Conservation (phyloP, 257 asterid genomes). For the Solanum ossicruentum region DNA sequence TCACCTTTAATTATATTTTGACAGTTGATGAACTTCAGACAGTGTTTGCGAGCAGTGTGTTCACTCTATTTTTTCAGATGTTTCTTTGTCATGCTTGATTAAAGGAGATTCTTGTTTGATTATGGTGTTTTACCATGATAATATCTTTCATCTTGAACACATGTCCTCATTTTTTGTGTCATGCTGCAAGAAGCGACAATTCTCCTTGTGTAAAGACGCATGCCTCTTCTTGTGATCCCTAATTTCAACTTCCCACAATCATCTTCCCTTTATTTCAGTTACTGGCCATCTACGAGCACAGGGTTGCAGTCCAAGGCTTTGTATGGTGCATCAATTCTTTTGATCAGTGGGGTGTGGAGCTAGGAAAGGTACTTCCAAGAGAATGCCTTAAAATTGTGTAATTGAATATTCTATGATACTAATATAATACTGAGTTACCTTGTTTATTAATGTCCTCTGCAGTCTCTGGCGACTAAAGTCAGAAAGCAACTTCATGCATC, state of each 20-base stretch:
- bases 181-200: neutral
- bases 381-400: neutral
- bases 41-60: neutral
- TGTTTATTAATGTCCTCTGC: slow-evolving; percentile 5
- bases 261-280: slow-evolving; percentile 39
- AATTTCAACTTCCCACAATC: neutral
- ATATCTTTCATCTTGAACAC: neutral
- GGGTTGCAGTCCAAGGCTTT: slow-evolving; percentile 94
- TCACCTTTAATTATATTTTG: neutral
- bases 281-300: slow-evolving; percentile 90
- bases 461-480: slow-evolving; percentile 94
- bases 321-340: slow-evolving; percentile 96
- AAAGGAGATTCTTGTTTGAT: neutral
- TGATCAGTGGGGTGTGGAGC: slow-evolving; percentile 99
- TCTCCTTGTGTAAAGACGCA: neutral
- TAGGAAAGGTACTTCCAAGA: slow-evolving; percentile 64
- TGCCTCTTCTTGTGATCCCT: neutral
- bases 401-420: neutral
- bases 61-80: neutral
- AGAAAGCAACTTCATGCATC: slow-evolving; percentile 94
- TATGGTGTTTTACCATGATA: neutral
- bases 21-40: neutral
- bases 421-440: neutral
- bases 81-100: neutral
- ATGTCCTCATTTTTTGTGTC: neutral